Percentiles rank a stretch among this genome's conserved stretches.
Conservation (phyloP, 768 basidiomycete genomes). For the Paxillus involutus region DNA sequence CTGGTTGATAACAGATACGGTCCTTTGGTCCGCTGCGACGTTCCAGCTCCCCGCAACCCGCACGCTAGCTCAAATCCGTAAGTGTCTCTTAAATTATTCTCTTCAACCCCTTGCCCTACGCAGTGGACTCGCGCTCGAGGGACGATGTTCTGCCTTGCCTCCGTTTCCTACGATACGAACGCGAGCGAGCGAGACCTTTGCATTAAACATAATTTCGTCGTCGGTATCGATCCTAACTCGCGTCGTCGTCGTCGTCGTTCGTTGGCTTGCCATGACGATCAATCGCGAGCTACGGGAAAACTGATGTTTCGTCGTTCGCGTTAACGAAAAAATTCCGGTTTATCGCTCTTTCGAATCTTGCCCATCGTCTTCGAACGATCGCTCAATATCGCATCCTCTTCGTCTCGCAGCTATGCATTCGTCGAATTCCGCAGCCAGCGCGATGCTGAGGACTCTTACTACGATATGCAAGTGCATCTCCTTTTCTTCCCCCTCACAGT, state of each 20-base stretch:
- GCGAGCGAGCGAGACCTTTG: conserved; percentile 25
- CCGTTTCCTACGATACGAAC: conserved; percentile 26
- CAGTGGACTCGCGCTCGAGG: conserved; percentile 38
- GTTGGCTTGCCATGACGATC: conserved; percentile 21
- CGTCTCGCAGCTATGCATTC: conserved; percentile 76
- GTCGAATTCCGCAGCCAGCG: conserved; percentile 78
- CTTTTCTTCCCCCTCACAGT: not conserved
- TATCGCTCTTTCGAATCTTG: conserved; percentile 37
- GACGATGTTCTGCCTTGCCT: conserved; percentile 26
- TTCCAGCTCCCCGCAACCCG: conserved; percentile 82
- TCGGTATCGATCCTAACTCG: conserved; percentile 32
- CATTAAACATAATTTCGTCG: conserved; percentile 17
- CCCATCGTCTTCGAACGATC: conserved; percentile 38
- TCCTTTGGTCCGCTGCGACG: conserved; percentile 84
- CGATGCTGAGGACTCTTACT: conserved; percentile 82
- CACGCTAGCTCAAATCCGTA: conserved; percentile 77
- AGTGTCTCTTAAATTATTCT: conserved; percentile 41
- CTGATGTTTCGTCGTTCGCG: conserved; percentile 28
- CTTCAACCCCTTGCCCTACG: conserved; percentile 34
- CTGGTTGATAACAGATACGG: conserved; percentile 58
- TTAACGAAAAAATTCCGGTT: conserved; percentile 19
- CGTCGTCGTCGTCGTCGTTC: conserved; percentile 28
- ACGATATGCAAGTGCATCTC: conserved; percentile 63
- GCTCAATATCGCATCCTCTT: conserved; percentile 54
- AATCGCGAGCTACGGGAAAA: conserved; percentile 28